Evolutionary conservation across 805 yeast species (phyloP), one percentile per base, ranked within the genome.

Genomic region (Starmerella apicola): DNA sequence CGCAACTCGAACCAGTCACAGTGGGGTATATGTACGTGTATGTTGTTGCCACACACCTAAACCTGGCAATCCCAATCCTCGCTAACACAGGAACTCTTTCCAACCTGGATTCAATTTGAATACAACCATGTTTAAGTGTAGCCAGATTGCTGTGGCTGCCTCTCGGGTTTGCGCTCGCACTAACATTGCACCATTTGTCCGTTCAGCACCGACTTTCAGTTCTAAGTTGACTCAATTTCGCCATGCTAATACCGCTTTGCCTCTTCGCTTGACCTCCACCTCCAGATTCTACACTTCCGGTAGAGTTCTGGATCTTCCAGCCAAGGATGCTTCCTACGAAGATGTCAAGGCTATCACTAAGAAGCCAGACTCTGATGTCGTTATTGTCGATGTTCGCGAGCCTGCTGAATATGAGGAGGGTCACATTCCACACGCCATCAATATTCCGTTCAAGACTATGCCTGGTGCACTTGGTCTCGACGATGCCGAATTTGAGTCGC

Each of bases 381-480:
- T 83, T 31, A 61, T 88, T 28, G 76, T 88, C 19, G 98, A 88
- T 56, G 96, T 83, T 17, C 76, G 98, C 58, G 97, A 88, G 65
- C 95, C 96, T 5, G 70, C 66, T 20, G 98, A 88, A 62, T 69
- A 63, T 53, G 63, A 63, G 28, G 74, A 65, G 35, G 95, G 95
- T 32, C 76, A 72, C 56, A 80, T 88, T 51, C 95, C 95, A 22
- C 71, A 74, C 12, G 78, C 97, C 5, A 61, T 86, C 41, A 91
- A 91, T 56, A 71, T 88, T 42, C 97, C 98, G 16, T 78, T 76
- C 63, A 84, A 84, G 55, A 74, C 91, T 4, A 73, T 86, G 10
- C 97, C 97, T 0, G 94, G 95, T 17, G 97, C 97, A 0, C 67
- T 88, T 44, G 84, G 82, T 36, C 70, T 88, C 36, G 61, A 77